Evolutionary conservation across 1,284 basidiomycete species (phyloP).

Genomic region (Xerocomus nothofagi): DNA sequence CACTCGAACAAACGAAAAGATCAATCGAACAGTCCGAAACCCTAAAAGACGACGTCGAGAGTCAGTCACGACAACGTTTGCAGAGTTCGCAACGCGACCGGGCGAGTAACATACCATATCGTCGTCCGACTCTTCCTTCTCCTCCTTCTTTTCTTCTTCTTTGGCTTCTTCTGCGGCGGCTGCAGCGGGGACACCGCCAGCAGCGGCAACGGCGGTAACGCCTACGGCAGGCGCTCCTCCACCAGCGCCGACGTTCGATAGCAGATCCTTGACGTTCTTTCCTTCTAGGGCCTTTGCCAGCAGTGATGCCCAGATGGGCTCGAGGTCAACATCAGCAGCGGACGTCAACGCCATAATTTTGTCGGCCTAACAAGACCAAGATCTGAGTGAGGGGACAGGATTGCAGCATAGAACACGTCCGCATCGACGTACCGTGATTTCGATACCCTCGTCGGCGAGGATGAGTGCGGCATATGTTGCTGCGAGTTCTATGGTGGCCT

Average conservation of each 20-base stretch:
- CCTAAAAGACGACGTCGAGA: conserved; percentile 24
- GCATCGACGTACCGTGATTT: conserved; percentile 86
- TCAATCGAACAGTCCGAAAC: conserved; percentile 86
- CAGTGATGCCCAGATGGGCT: conserved; percentile 97
- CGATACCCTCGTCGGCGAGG: conserved; percentile 94
- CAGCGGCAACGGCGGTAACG: conserved; percentile 52
- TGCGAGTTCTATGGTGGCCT: conserved; percentile 75
- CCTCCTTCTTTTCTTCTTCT: conserved; percentile 79
- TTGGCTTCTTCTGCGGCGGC: conserved; percentile 63
- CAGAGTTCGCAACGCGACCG: neutral
- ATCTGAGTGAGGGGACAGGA: neutral
- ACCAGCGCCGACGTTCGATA: conserved; percentile 87
- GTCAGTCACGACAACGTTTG: neutral
- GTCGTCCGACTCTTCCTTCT: conserved; percentile 89
- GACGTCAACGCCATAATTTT: conserved; percentile 84
- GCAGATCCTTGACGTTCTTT: conserved; percentile 94
- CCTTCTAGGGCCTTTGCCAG: conserved; percentile 98
- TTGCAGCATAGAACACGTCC: neutral
- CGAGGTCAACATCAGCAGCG: conserved; percentile 86
- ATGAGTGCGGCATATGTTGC: conserved; percentile 92
- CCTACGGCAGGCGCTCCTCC: conserved; percentile 77
- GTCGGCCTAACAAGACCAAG: conserved; percentile 61
- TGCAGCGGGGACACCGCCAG: conserved; percentile 54
- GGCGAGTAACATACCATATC: conserved; percentile 80
- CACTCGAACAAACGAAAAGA: conserved; percentile 15